phyloP scores from a whole-genome alignment of 108 stramenopile species.

The Nitzschia sp. region DNA sequence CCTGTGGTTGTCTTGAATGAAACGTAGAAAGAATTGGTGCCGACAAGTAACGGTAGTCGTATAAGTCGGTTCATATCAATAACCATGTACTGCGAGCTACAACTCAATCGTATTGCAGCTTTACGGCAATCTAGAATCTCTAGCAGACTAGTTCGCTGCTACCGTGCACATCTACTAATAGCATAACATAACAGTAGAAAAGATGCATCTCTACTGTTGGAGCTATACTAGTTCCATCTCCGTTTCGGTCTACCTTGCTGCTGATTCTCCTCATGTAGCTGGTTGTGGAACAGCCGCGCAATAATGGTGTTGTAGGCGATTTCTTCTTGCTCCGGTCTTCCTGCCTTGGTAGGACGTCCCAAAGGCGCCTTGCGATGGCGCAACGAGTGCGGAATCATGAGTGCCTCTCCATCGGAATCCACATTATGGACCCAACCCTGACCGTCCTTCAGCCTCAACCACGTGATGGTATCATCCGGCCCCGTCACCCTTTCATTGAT shows the following conservation, averaged over 20 bases:
- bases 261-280: not conserved
- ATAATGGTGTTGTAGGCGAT: constrained; percentile 62
- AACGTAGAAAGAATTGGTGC: too few species aligned
- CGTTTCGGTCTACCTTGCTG: not conserved
- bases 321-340: constrained; percentile 38
- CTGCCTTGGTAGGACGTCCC: constrained; percentile 9
- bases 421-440: constrained; percentile 73
- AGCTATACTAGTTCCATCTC: constrained; percentile 7
- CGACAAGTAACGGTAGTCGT: too few species aligned
- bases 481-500: constrained; percentile 73
- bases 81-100: too few species aligned
- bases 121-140: too few species aligned
- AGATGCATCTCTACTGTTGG: too few species aligned
- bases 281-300: constrained; percentile 54
- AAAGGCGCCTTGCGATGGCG: constrained; percentile 34
- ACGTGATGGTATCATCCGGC: constrained; percentile 46
- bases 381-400: constrained; percentile 62
- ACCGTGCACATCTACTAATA: too few species aligned
- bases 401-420: constrained; percentile 45
- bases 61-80: too few species aligned
- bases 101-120: too few species aligned
- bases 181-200: too few species aligned
- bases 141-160: too few species aligned
- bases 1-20: too few species aligned
- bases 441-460: constrained; percentile 76